Evolutionary conservation across 2,329 filamentous ascomycete genomes (phyloP), one percentile per base, ranked within the genome.

Genomic region (Knoxdaviesia proteae): DNA sequence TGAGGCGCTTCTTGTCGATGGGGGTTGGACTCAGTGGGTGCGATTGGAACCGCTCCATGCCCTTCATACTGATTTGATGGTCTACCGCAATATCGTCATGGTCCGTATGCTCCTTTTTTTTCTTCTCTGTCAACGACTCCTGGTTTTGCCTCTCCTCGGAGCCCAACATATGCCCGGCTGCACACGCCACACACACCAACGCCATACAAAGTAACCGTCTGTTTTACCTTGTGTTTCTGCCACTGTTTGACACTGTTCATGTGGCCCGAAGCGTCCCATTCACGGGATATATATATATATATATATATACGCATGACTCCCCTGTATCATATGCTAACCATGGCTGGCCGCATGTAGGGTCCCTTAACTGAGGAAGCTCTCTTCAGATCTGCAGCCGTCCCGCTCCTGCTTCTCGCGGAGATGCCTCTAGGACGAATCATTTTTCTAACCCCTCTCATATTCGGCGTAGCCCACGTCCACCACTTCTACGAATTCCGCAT

Each of bases 401-500:
- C 88, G 2, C 68, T 94, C 7, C 78, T 94, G 54, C 63, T 94
- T 32, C 64, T 86, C 41, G 77, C 84, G 20, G 69, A 69, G 38
- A 63, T 74, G 41, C 66, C 68, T 38, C 53, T 66, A 32, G 49
- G 53, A 3, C 63, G 63, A 36, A 84, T 83, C 49, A 72, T 93
- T 53, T 84, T 93, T 60, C 62, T 84, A 7, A 83, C 84, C 1
- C 88, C 88, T 6, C 63, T 94, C 7, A 79, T 94, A 57, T 96
- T 96, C 55, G 88, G 88, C 42, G 75, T 94, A 38, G 87, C 90
- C 6, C 90, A 98, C 61, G 61, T 93, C 40, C 88, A 98, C 60
- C 90, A 98, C 61, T 84, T 93, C 57, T 93, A 94, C 63, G 90
- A 96, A 61, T 94, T 93, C 59, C 72, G 80, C 44, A 66, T 93